Evolutionary conservation across 331 rosid genomes (phyloP), one percentile per base, ranked within the genome.

Genomic region (Telfairia occidentalis): DNA sequence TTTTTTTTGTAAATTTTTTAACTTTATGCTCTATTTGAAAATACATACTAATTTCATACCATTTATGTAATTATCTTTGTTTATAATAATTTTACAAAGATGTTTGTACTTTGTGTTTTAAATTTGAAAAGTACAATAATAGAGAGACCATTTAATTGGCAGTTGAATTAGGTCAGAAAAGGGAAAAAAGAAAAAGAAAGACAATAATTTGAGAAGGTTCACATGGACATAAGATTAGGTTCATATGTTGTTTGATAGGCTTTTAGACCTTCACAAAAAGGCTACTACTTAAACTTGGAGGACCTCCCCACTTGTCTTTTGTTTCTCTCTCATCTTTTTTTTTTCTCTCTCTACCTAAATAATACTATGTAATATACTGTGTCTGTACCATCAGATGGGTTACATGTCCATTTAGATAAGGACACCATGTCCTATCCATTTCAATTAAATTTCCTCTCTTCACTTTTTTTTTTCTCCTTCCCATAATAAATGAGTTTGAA

Each of bases 81-180:
- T n/a, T n/a, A n/a, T n/a, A n/a, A n/a, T n/a, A n/a, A n/a, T n/a
- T n/a, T n/a, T n/a, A 7, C 29, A 54, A 21, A 54, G 23, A 23
- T 54, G 7, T 26, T 4, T n/a, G 71, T 9, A 63, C 7, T 63
- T n/a, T n/a, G 28, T 26, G 71, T 16, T 63, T 34, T 34, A 16
- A 63, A 35, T 32, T 34, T 1, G 9, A 28, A 3, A 30, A 45
- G 53, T n/a, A 45, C 28, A 43, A 35, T 43, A 61, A 40, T 48
- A 78, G 57, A 40, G 38, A 50, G 64, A 28, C 28, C 80, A 83
- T 81, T 81, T 32, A 87, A 83, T 85, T 58, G 84, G 86, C 80
- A 21, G 84, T 82, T 83, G 87, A 83, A 78, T 70, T 74, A 72
- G 85, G 80, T 54, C 54, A 78, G 50, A 72, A 60, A 65, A n/a